phyloP scores from a whole-genome alignment of 257 asterid genomes.

The Leonotis leonurus region DNA sequence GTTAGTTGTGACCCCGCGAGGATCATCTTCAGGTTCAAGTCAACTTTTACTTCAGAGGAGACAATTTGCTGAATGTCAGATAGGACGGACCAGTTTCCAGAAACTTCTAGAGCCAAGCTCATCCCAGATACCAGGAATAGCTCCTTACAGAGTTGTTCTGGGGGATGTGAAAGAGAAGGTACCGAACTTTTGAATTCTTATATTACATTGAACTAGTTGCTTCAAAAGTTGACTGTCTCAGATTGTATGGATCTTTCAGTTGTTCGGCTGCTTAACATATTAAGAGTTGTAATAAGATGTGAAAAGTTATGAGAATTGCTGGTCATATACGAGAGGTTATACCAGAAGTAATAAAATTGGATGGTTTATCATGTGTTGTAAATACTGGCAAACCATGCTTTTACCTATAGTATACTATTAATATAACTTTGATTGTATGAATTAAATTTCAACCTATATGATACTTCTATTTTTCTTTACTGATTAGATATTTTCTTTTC shows the following conservation, averaged over 20 bases:
- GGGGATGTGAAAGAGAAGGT: constrained; percentile 92
- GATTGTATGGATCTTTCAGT: neutral
- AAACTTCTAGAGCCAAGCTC: constrained; percentile 89
- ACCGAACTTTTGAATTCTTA: constrained; percentile 6
- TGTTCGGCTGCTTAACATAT: neutral
- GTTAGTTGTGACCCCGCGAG: constrained; percentile 34
- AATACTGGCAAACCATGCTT: neutral
- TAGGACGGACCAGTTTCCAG: constrained; percentile 82
- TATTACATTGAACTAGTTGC: neutral
- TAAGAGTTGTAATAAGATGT: no score
- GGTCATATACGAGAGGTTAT: neutral
- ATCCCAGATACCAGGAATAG: constrained; percentile 75
- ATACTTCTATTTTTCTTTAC: neutral
- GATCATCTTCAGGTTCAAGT: constrained; percentile 43
- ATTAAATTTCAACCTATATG: neutral
- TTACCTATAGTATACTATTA: neutral
- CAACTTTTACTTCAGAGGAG: constrained; percentile 73
- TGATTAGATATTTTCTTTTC: constrained; percentile 1
- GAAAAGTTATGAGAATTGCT: neutral
- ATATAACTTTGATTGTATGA: neutral
- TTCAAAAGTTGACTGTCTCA: neutral
- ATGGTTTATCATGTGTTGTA: neutral
- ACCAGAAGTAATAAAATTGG: neutral
- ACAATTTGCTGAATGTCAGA: constrained; percentile 70
- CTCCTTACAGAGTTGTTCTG: constrained; percentile 89